Base-by-base conservation (phyloP, 306 rosid species). In the Elaeagnus macrophylla region DNA sequence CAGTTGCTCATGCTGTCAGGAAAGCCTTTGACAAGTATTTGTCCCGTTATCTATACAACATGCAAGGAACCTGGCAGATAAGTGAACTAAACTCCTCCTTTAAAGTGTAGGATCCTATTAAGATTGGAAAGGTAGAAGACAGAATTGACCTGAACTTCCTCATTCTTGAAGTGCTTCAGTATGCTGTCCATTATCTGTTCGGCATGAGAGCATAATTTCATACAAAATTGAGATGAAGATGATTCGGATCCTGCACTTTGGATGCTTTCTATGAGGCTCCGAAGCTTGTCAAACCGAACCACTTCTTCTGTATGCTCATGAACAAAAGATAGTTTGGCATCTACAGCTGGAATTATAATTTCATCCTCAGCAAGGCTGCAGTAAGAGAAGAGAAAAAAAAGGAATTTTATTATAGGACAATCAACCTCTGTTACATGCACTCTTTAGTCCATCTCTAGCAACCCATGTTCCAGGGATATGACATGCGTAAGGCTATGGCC, bases 351-450 rank as follows among this genome's bases (percentile, higher is more conserved):
- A 84, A 89, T 85, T 67, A 89, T 83, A 64, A 89, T 76, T 72
- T 69, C 76, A 81, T 89, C 95, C 87, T 89, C 97, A 37, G 95
- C 93, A 75, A 80, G 77, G 75, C 97, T 89, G 81, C 77, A 79
- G 61, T 49, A 58, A 60, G n/a, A 75, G 40, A 53, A 16, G 15
- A 45, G 15, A 66, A 79, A 43, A 54, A 41, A 52, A 51, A 44
- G 44, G 15, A 37, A 53, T 45, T 37, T 37, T 37, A 25, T 25
- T 25, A 25, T 25, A 25, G 32, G 32, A 5, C 32, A 25, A 25
- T 25, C 4, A 25, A 25, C 32, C 32, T 20, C 3, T 20, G 32
- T 20, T 20, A 4, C 3, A 20, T 20, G 32, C 32, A 20, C 3
- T 20, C 32, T 20, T 20, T 2, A 20, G 32, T 20, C 32, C 32